Evolutionary conservation across 2,329 filamentous ascomycete genomes (phyloP).

Genomic region (Helotiales sp.): DNA sequence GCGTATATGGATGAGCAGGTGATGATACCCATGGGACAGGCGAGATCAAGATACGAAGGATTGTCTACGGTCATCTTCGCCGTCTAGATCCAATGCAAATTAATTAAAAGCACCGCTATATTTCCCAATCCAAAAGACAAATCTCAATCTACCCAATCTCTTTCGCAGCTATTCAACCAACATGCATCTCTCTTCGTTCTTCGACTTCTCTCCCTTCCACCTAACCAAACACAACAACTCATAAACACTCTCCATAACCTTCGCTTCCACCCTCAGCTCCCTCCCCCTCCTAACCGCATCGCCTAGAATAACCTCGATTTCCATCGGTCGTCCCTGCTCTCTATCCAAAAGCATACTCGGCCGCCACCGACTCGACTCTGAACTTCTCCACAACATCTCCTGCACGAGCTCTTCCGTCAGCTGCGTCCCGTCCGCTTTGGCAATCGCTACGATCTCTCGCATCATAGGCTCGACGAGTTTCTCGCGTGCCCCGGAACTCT

Average conservation of each 20-base stretch:
- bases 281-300: slow-evolving; percentile 56
- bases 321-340: slow-evolving; percentile 55
- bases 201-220: slow-evolving; percentile 41
- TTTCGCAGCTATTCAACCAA: background rate
- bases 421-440: slow-evolving; percentile 32
- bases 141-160: background rate
- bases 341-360: slow-evolving; percentile 57
- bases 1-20: background rate
- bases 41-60: background rate
- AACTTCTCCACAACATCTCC: slow-evolving; percentile 23
- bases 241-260: slow-evolving; percentile 56
- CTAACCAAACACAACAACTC: slow-evolving; percentile 56
- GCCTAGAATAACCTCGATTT: slow-evolving; percentile 59
- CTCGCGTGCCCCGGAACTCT: slow-evolving; percentile 34
- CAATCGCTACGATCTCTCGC: slow-evolving; percentile 36
- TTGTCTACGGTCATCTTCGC: background rate
- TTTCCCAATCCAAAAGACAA: background rate
- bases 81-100: background rate
- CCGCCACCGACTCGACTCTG: slow-evolving; percentile 21
- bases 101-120: background rate
- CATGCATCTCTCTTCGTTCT: slow-evolving; percentile 9
- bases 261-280: slow-evolving; percentile 54
- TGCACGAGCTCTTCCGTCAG: slow-evolving; percentile 29
- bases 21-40: background rate
- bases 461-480: slow-evolving; percentile 37